phyloP scores from a whole-genome alignment of 225 moss, liverwort and hornwort genomes.

The Pseudisothecium myosuroides region DNA sequence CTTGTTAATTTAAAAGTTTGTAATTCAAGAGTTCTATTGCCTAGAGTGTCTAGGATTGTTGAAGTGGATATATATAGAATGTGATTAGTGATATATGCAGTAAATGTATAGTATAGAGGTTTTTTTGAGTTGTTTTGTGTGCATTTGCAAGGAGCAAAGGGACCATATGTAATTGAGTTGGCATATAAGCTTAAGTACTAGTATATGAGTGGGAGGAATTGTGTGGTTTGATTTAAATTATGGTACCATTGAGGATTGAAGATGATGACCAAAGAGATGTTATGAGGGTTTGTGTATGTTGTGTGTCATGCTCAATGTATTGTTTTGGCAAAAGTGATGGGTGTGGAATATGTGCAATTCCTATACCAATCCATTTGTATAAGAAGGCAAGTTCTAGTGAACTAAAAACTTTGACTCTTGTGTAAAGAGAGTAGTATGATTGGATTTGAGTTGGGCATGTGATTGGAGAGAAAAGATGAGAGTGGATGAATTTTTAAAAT shows the following conservation, averaged over 20 bases:
- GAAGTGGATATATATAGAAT: too few relatives aligned
- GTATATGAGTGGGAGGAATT: not conserved
- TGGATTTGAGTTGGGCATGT: too few relatives aligned
- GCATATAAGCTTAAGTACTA: too few relatives aligned
- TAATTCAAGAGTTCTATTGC: too few relatives aligned
- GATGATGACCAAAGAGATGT: not conserved
- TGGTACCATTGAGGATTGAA: not conserved
- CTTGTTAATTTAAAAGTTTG: too few relatives aligned
- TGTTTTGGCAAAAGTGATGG: not conserved
- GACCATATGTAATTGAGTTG: too few relatives aligned
- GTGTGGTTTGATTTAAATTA: not conserved
- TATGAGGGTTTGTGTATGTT: not conserved
- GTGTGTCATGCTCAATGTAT: not conserved
- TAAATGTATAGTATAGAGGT: too few relatives aligned
- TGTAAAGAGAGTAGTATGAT: not conserved
- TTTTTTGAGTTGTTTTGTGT: too few relatives aligned
- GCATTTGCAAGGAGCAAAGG: too few relatives aligned
- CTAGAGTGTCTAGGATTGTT: too few relatives aligned
- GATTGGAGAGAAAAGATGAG: not conserved
- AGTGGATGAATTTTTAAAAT: not conserved
- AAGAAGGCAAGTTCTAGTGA: fast-evolving
- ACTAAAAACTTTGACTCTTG: not conserved
- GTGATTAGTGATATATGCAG: too few relatives aligned
- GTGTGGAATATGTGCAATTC: not conserved
- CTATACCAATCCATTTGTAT: not conserved